Evolutionary conservation across 257 asterid species (phyloP), one percentile per base, ranked within the genome.

Genomic region (Voacanga thouarsii): DNA sequence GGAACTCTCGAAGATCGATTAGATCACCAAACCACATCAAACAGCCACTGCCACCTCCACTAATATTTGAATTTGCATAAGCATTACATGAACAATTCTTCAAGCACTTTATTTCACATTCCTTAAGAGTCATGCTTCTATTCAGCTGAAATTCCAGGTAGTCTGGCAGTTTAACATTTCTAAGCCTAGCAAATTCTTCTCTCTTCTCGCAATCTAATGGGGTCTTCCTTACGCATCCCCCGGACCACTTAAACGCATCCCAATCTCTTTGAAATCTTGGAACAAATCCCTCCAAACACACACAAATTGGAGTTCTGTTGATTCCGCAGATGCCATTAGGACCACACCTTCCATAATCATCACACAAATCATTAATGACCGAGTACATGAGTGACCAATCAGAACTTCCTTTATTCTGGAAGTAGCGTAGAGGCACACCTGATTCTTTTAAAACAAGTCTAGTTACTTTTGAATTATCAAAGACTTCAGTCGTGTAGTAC

Each of bases 1-100:
- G 41, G 39, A 56, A 75, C 23, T 75, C 79, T 67, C 71, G 77
- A 33, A 71, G 47, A 76, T 84, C 84, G 14, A 76, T 33, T 4
- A 80, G 71, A 55, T 83, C 82, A 14, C 74, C 81, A 14, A 64
- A 71, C 86, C 86, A 83, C 39, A 70, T 66, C 43, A 79, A 76
- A 51, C 83, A 75, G 45, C 75, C 77, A 49, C 80, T 75, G 8
- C 82, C 82, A 26, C 77, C 75, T 15, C 71, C 7, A 26, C 66
- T 63, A 33, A 83, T 37, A 64, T 75, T 21, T 30, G 69, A 39
- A 77, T 59, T 77, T 5, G 86, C 53, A 15, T 72, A 83, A 7
- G 86, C 84, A 11, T 79, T 65, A 59, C 86, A 83, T 15, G 51
- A 61, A n/a, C 86, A 83, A 24, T 76, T 56, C 7, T 19, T 71